A percentile compares a stretch with the other conserved stretches of the same genome.
Evolutionary conservation across 2,329 filamentous ascomycete genomes (phyloP).

Genomic region (Neocatenulostroma microsporum): DNA sequence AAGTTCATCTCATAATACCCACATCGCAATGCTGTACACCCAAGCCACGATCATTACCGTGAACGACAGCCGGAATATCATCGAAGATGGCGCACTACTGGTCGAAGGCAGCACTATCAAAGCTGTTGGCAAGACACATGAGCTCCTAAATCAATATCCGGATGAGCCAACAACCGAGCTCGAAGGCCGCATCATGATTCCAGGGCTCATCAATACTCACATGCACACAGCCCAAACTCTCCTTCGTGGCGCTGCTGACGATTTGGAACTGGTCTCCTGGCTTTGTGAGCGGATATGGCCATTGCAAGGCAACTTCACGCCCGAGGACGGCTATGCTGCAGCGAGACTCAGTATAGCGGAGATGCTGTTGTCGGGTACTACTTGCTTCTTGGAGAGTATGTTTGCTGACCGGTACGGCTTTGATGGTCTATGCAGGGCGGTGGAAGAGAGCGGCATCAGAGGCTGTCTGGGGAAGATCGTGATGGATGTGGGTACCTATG

Average conservation of each 20-base stretch:
- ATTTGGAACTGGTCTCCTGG: slow-evolving; percentile 45
- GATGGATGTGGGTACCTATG: slow-evolving; percentile 39
- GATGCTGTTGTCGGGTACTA: slow-evolving; percentile 45
- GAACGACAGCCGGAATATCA: slow-evolving; percentile 39
- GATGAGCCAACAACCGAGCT: slow-evolving; percentile 30
- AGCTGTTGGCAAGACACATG: slow-evolving; percentile 36
- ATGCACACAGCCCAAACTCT: slow-evolving; percentile 45
- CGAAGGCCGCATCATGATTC: slow-evolving; percentile 40
- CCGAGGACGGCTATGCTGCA: slow-evolving; percentile 43
- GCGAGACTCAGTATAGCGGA: slow-evolving; percentile 44
- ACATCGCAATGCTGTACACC: slow-evolving; percentile 42
- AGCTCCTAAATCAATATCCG: slow-evolving; percentile 25
- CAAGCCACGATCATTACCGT: slow-evolving; percentile 48
- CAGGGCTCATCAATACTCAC: slow-evolving; percentile 45
- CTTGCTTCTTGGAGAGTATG: slow-evolving; percentile 48
- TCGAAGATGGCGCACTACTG: slow-evolving; percentile 41
- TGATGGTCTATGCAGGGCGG: slow-evolving; percentile 37
- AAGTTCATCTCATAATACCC: too few species aligned
- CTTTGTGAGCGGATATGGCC: slow-evolving; percentile 47
- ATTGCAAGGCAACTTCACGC: slow-evolving; percentile 39
- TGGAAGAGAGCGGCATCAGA: slow-evolving; percentile 39
- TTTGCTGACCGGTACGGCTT: slow-evolving; percentile 43
- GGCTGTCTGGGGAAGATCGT: slow-evolving; percentile 40
- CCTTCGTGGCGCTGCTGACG: slow-evolving; percentile 43
- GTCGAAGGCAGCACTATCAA: slow-evolving; percentile 35